Evolutionary conservation across 75 land plant species (phyloP).

Genomic region (Selaginella moellendorffii): DNA sequence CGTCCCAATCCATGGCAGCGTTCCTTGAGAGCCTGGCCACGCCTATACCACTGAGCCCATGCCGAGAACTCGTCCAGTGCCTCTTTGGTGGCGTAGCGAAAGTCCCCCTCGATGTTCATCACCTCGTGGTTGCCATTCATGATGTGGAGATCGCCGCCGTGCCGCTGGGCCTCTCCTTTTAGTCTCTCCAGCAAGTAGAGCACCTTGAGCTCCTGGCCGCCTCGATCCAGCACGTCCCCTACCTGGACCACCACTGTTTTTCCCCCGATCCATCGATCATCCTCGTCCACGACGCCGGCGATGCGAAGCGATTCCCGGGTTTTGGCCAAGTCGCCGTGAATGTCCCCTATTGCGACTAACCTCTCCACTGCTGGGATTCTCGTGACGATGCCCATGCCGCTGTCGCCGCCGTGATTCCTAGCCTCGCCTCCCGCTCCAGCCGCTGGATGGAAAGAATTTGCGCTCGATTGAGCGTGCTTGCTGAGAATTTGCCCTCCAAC

Average conservation of each 20-base stretch:
- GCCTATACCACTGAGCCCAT: conserved; percentile 62
- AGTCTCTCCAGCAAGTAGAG: conserved; percentile 62
- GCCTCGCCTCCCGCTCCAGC: neutral
- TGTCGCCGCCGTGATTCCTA: neutral
- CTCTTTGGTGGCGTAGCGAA: conserved; percentile 38
- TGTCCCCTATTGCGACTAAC: conserved; percentile 81
- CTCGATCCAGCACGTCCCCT: conserved; percentile 87
- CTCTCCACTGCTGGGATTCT: conserved; percentile 42
- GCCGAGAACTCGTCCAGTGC: conserved; percentile 52
- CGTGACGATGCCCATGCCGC: conserved; percentile 16
- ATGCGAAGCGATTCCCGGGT: conserved; percentile 41
- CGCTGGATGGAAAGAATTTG: conserved; percentile 11
- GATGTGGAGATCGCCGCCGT: conserved; percentile 57
- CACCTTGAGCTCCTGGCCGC: conserved; percentile 70
- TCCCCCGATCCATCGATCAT: conserved; percentile 65
- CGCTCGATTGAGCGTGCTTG: too few species aligned
- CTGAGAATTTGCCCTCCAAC: conserved; percentile 56
- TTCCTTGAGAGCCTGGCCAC: conserved; percentile 47
- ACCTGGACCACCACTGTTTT: conserved; percentile 47
- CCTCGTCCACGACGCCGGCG: conserved; percentile 38
- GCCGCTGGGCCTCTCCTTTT: conserved; percentile 39
- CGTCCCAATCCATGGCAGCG: conserved; percentile 39
- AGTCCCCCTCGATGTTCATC: conserved; percentile 86
- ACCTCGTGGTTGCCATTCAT: conserved; percentile 95
- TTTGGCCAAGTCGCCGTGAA: conserved; percentile 83